These are phyloP conservation scores for Cyberlindnera mrakii DNA, from an alignment of 805 yeast species.

Conservation along the genomic window DNA sequence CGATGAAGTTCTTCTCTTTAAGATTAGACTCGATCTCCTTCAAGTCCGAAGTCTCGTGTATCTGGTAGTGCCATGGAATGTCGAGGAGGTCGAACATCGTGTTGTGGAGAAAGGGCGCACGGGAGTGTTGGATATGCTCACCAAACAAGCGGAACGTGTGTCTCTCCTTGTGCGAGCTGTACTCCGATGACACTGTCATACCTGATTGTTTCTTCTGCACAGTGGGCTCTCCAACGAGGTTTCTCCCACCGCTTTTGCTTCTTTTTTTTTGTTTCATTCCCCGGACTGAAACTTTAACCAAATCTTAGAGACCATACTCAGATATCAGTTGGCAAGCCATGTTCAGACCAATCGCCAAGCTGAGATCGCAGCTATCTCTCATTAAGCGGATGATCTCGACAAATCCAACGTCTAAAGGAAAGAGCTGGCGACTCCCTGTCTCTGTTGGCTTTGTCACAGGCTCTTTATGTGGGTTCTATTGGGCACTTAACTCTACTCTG, in stretches of 20 bases:
- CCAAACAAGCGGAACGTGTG: conserved; percentile 21
- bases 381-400: neutral
- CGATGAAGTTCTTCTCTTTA: conserved; percentile 10
- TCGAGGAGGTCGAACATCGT: conserved; percentile 13
- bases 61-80: conserved; percentile 18
- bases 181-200: neutral
- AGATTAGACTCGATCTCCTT: conserved; percentile 11
- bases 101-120: conserved; percentile 21
- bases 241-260: neutral
- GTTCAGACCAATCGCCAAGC: too few species aligned
- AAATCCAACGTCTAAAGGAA: neutral
- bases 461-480: conserved; percentile 17
- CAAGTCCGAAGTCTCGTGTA: conserved; percentile 18
- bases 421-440: conserved; percentile 3
- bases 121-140: conserved; percentile 18
- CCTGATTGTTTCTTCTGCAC: neutral
- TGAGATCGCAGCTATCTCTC: neutral
- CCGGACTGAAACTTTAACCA: neutral
- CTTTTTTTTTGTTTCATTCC: neutral
- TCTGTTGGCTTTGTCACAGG: conserved; percentile 17
- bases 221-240: neutral
- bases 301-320: too few species aligned
- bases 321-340: too few species aligned
- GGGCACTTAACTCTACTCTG: conserved; percentile 21
- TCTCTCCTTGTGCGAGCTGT: neutral